Evolutionary conservation across 768 basidiomycete species (phyloP).

Genomic region (Collybiopsis confluens): DNA sequence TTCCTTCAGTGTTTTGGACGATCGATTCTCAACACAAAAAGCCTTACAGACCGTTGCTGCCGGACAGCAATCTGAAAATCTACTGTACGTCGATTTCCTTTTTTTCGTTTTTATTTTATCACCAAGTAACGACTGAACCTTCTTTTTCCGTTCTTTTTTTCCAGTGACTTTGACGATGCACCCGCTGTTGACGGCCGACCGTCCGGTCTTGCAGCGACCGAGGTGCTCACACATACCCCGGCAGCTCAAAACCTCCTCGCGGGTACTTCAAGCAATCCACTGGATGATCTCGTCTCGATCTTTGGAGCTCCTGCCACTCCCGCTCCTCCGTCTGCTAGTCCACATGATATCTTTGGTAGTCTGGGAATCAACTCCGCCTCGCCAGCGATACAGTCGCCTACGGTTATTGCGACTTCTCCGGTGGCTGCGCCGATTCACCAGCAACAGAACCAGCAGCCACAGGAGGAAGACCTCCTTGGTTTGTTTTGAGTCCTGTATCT

Average conservation of each 20-base stretch:
- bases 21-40: constrained; percentile 69
- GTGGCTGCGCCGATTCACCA: constrained; percentile 16
- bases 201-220: constrained; percentile 74
- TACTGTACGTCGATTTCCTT: constrained; percentile 44
- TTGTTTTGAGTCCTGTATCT: constrained; percentile 51
- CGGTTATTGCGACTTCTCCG: constrained; percentile 22
- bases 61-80: constrained; percentile 91
- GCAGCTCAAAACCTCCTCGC: constrained; percentile 72
- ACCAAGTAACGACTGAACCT: background rate
- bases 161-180: constrained; percentile 79
- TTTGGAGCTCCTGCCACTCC: constrained; percentile 46
- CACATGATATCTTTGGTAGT: constrained; percentile 13
- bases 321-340: constrained; percentile 15
- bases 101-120: constrained; percentile 3
- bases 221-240: constrained; percentile 65
- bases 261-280: constrained; percentile 81
- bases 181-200: constrained; percentile 57
- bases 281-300: constrained; percentile 91
- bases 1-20: constrained; percentile 50
- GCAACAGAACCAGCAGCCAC: constrained; percentile 16
- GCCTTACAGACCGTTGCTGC: constrained; percentile 89
- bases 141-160: too few relatives aligned
- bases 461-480: constrained; percentile 47
- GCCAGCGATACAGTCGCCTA: constrained; percentile 22
- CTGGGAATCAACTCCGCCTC: constrained; percentile 6